Percentiles rank a stretch among this genome's conserved stretches.
phyloP scores from a whole-genome alignment of 108 stramenopile species.

The Bacterosira constricta region DNA sequence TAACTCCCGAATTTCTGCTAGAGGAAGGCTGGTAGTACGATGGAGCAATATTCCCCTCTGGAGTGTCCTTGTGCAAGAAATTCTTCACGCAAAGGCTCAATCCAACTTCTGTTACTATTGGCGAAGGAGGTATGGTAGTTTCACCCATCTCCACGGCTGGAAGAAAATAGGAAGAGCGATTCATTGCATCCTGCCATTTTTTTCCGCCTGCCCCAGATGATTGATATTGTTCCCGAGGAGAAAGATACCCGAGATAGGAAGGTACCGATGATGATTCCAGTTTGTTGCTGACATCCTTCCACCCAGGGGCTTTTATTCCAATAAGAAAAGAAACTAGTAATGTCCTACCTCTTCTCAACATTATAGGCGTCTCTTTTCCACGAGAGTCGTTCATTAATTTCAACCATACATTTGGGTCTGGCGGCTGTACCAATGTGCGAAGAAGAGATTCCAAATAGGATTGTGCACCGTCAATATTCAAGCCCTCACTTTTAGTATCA shows the following conservation, averaged over 20 bases:
- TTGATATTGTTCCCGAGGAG: conserved; percentile 9
- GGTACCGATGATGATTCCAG: conserved; percentile 31
- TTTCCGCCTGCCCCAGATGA: neutral
- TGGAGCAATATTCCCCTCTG: neutral
- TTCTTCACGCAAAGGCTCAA: conserved; percentile 35
- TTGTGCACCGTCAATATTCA: conserved; percentile 30
- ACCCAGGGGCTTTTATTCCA: conserved; percentile 28
- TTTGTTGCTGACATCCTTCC: conserved; percentile 14
- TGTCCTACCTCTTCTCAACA: conserved; percentile 40
- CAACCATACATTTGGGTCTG: conserved; percentile 29
- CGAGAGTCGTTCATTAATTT: conserved; percentile 30
- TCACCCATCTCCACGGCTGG: conserved; percentile 14
- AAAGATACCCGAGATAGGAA: conserved; percentile 41
- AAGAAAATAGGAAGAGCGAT: conserved; percentile 32
- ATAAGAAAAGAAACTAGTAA: conserved; percentile 35
- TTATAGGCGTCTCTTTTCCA: conserved; percentile 25
- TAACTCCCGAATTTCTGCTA: neutral
- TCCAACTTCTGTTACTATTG: conserved; percentile 43
- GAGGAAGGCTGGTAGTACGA: too few relatives aligned
- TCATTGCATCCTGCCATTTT: neutral
- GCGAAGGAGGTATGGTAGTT: conserved; percentile 24
- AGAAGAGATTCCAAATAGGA: conserved; percentile 31
- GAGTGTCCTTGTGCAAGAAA: conserved; percentile 16
- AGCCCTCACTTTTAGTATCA: neutral
- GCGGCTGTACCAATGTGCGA: conserved; percentile 23